Evolutionary conservation across 176 grass and related monocot genomes (phyloP), one percentile per base, ranked within the genome.

Genomic region (Lolium rigidum): DNA sequence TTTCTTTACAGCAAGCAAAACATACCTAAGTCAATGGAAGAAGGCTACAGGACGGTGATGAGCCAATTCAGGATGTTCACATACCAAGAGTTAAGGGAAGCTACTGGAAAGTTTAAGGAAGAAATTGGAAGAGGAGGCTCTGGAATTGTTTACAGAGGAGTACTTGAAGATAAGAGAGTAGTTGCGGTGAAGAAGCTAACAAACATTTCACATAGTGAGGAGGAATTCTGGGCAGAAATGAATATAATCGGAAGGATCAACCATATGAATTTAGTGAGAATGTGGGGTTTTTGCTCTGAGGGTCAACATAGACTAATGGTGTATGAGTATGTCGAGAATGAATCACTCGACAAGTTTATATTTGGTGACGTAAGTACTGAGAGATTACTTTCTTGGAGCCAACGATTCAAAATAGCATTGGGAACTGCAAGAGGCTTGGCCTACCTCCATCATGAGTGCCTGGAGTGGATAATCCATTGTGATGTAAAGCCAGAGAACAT

Each of bases 401-500:
- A 93, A 11, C 74, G 91, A 68, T 97, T 93, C 74, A 97, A 92
- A 85, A 93, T 93, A 83, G 94, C 94, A 49, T 43, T 90, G 6
- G 91, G 89, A 65, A 71, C 71, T 1, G 94, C 94, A 13, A 93
- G 80, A 77, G 94, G 89, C 2, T 75, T 97, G 22, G 85, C 91
- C 10, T 97, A 97, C 81, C 89, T 97, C 52, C 94, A 97, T 74
- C 94, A 97, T 63, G 94, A 94, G 69, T 97, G 91, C 62, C 83
- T 97, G 56, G 94, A 97, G 52, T 94, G 94, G 91, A 74, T 97
- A 10, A 84, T 97, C 79, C 94, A 94, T 65, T 97, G 94, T 78
- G 91, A 97, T 51, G 41, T 97, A 55, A 96, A 97, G 49, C 91
- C 94, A 9, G 94, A 97, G 75, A 97, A 97, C 64, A 97, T 97